Percentiles rank a stretch among this genome's conserved stretches.
These are phyloP conservation scores for Citropsis articulata DNA, from an alignment of 345 rosid genomes.

Conservation along the genomic window DNA sequence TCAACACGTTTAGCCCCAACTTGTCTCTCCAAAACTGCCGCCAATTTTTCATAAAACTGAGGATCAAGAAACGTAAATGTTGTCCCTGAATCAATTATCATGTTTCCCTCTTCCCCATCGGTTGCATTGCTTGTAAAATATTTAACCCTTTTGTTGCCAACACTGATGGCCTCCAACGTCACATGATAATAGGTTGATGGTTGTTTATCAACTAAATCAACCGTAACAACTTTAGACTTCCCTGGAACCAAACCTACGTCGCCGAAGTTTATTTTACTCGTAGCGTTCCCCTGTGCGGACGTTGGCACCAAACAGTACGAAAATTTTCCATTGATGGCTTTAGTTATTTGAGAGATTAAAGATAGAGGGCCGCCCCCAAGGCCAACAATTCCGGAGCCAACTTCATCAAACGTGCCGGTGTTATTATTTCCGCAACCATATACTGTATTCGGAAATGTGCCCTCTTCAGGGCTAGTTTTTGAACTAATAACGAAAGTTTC, in stretches of 20 bases:
- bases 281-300: constrained; percentile 9
- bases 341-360: constrained; percentile 40
- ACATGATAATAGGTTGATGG: constrained; percentile 45
- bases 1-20: constrained; percentile 30
- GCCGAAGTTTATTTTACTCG: constrained; percentile 54
- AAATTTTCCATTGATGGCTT: constrained; percentile 37
- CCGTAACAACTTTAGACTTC: constrained; percentile 19
- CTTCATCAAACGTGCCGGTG: constrained; percentile 38
- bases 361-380: constrained; percentile 62
- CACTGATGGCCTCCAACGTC: constrained; percentile 53
- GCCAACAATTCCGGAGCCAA: constrained; percentile 59
- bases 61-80: constrained; percentile 45
- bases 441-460: constrained; percentile 20
- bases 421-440: constrained; percentile 58
- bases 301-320: constrained; percentile 57
- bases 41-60: constrained; percentile 33
- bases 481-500: constrained; percentile 41
- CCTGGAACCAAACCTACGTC: constrained; percentile 18
- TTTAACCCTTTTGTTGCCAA: constrained; percentile 40
- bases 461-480: constrained; percentile 2
- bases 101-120: constrained; percentile 31
- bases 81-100: constrained; percentile 60
- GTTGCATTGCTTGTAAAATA: constrained; percentile 12
- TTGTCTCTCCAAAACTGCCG: constrained; percentile 22
- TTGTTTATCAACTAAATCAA: constrained; percentile 35